Base-by-base conservation (phyloP, 1,139 yeast species). In the Candida sojae region DNA sequence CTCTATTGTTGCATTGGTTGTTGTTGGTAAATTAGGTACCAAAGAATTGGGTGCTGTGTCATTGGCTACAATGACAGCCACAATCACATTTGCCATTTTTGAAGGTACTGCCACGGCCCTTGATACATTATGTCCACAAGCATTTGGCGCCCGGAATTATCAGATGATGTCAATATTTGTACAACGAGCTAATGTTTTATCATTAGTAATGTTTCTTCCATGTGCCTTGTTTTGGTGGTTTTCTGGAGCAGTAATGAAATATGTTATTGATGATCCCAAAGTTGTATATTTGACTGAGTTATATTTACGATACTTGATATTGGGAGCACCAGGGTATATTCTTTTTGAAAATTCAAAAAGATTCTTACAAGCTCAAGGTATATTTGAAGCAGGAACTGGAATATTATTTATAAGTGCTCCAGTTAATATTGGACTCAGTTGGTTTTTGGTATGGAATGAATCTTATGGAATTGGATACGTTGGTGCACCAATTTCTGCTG, bases 21-120 rank as follows among this genome's bases (percentile, higher is more conserved):
- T 86, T 25, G 93, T 86, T 30, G 90, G 90, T 0, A 89, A 83
- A 59, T 63, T 86, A 46, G 93, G 93, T 28, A 84, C 82, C 48
- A 78, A 73, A 48, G 90, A 86, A 63, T 67, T 86, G 49, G 91
- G 91, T 0, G 91, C 92, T 0, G 96, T 89, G 2, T 88, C 96
- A 0, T 72, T 91, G 54, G 96, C 92, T 0, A 82, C 92, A 3
- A 90, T 91, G 96, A 85, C 96, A 1, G 83, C 93, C 1, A 88
- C 93, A 35, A 88, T 91, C 45, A 83, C 93, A 0, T 80, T 88
- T 57, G 96, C 96, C 0, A 71, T 90, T 2, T 87, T 89, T 63
- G 96, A 88, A 67, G 97, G 97, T 21, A 82, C 89, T 46, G 86
- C 96, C 0, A 90, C 97, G 0, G 83, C 96, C 23, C 72, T 91